Percentiles rank a stretch among this genome's conserved stretches.
These are phyloP conservation scores for Nepenthes mirabilis DNA, from an alignment of 148 eudicot species.

Conservation along the genomic window DNA sequence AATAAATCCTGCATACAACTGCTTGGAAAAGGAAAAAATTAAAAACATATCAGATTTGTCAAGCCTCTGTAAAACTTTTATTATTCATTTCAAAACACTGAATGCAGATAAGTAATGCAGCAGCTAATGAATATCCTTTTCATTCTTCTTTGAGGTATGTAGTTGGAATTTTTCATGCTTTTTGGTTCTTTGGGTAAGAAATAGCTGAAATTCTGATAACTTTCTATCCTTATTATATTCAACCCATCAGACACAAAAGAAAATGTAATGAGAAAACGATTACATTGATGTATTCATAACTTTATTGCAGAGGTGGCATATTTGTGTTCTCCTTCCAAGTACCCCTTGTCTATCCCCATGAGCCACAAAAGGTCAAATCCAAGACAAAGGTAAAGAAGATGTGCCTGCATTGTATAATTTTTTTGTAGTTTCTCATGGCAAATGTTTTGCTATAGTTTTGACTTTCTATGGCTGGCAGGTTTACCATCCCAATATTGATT, in stretches of 20 bases:
- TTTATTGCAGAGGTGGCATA: constrained; percentile 36
- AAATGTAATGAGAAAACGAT: not conserved
- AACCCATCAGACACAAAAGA: too few species aligned
- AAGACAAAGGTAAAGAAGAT: constrained; percentile 36
- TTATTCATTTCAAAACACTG: too few species aligned
- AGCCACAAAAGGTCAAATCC: constrained; percentile 57
- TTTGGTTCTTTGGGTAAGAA: not conserved
- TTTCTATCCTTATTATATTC: too few species aligned
- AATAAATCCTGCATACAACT: too few species aligned
- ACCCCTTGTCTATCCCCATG: constrained; percentile 45
- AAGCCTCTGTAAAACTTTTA: too few species aligned
- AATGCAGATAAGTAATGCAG: too few species aligned
- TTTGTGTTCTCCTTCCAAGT: constrained; percentile 41
- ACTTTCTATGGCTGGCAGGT: constrained; percentile 23
- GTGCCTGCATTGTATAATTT: not conserved
- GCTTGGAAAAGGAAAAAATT: too few species aligned
- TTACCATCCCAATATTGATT: constrained; percentile 79
- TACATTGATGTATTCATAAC: not conserved
- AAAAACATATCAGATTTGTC: too few species aligned
- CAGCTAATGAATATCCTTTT: too few species aligned
- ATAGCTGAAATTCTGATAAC: too few species aligned
- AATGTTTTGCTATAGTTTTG: not conserved
- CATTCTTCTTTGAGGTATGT: not conserved
- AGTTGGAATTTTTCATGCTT: not conserved
- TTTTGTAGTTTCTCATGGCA: not conserved